phyloP scores from a whole-genome alignment of 805 yeast species.

The Candida maesae region DNA sequence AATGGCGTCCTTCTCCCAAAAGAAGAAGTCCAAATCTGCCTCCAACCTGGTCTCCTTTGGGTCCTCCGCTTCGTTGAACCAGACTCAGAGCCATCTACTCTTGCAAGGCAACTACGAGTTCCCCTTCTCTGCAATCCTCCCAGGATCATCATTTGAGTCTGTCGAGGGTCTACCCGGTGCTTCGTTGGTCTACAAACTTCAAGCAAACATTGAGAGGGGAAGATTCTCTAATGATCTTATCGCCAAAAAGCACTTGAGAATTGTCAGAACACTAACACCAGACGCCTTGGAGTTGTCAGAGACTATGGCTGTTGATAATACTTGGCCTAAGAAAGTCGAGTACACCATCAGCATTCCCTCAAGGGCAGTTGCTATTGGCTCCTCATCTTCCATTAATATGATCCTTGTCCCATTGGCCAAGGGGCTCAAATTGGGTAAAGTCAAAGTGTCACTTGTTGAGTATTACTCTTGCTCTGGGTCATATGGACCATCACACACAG shows the following conservation, averaged over 20 bases:
- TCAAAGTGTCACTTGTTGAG: constrained; percentile 67
- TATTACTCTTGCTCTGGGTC: constrained; percentile 57
- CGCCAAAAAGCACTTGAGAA: constrained; percentile 69
- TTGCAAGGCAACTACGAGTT: constrained; percentile 82
- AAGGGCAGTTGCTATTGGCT: constrained; percentile 88
- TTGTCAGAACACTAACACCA: constrained; percentile 81
- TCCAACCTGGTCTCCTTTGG: constrained; percentile 32
- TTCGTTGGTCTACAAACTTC: constrained; percentile 64
- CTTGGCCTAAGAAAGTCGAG: constrained; percentile 94
- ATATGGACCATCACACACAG: constrained; percentile 51
- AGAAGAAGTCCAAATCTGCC: constrained; percentile 33
- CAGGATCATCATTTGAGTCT: constrained; percentile 83
- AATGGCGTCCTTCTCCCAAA: constrained; percentile 22
- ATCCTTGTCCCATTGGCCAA: constrained; percentile 75
- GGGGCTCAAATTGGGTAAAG: constrained; percentile 74
- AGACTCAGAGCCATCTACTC: constrained; percentile 37
- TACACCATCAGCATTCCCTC: constrained; percentile 83
- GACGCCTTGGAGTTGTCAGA: constrained; percentile 87
- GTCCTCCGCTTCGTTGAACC: constrained; percentile 22
- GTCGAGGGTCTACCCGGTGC: constrained; percentile 88
- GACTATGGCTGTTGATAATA: constrained; percentile 89
- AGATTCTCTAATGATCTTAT: constrained; percentile 63
- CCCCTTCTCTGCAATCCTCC: constrained; percentile 81
- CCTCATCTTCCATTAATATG: constrained; percentile 65
- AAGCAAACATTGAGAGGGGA: constrained; percentile 80